Evolutionary conservation across 768 basidiomycete species (phyloP), one percentile per base, ranked within the genome.

Genomic region (Galerina sulciceps): DNA sequence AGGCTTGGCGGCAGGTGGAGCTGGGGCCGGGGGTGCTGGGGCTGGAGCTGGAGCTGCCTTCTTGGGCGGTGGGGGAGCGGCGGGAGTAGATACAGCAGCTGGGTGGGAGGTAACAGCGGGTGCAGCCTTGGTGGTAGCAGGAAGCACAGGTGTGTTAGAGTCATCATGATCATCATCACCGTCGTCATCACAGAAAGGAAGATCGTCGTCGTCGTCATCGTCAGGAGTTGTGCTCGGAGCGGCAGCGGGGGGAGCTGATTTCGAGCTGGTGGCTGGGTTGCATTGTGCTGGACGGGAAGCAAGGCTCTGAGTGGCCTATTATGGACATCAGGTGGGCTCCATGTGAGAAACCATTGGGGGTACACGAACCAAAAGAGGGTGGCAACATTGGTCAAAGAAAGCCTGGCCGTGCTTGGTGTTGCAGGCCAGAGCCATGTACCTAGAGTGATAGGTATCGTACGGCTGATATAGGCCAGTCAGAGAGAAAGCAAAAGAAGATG

Each of bases 371-470:
- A 87, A 76, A 59, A 90, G 75, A 58, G 90, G 87, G 69, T 85
- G 85, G 79, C 91, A 90, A 69, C 93, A 93, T 26, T 75, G 65
- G 54, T 85, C 76, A 71, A 90, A 93, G 77, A 88, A 88, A 14
- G 71, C 46, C 9, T 79, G 78, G 67, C 76, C 72, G 65, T 84
- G 83, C 67, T 84, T 73, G 55, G 62, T 64, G 26, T 78, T 66
- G 67, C 84, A 86, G 48, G 75, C 77, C 61, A 89, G 69, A 42
- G 82, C 80, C 55, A 83, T 65, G 73, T 91, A 92, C 58, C 90
- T 80, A 26, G 69, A 64, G 75, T 90, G 86, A 75, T 90, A 89
- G 14, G 52, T 62, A 40, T 73, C 63, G 67, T 90, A 90, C 15
- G 69, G 46, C 85, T 88, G 55, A 22, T 49, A 26, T 38, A 57